phyloP scores from a whole-genome alignment of 306 rosid genomes.

The Cucurbita moschata region DNA sequence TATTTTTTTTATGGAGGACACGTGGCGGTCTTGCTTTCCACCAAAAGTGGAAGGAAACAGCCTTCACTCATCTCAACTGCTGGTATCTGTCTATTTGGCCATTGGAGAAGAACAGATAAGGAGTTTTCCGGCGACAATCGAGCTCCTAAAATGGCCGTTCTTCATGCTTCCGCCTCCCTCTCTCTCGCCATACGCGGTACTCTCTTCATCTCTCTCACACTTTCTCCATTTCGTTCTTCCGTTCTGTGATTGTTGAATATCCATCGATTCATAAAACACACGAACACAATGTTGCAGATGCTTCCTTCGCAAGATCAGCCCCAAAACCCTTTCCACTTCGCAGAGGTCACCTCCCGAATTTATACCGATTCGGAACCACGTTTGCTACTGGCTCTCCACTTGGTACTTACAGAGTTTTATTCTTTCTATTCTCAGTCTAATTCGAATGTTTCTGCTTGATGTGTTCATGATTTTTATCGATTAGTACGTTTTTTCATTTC shows the following conservation, averaged over 20 bases:
- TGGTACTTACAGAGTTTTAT: slow-evolving; percentile 15
- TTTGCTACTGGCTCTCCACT: slow-evolving; percentile 61
- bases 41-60: neutral
- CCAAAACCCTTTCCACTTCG: slow-evolving; percentile 18
- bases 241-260: neutral
- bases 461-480: neutral
- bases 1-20: neutral
- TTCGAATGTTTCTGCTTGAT: neutral
- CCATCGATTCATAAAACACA: neutral
- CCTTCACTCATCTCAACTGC: neutral
- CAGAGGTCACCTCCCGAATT: slow-evolving; percentile 19
- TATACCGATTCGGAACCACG: slow-evolving; percentile 20
- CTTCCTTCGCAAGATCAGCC: slow-evolving; percentile 24
- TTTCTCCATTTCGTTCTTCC: neutral
- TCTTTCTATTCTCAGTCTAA: neutral
- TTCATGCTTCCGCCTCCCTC: slow-evolving; percentile 52
- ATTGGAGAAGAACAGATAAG: slow-evolving; percentile 31
- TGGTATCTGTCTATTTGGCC: neutral
- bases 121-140: neutral
- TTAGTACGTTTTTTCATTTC: neutral
- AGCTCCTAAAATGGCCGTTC: slow-evolving; percentile 24
- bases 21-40: neutral
- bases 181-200: slow-evolving; percentile 35
- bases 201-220: slow-evolving; percentile 5
- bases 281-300: slow-evolving; percentile 28